Base-by-base conservation (phyloP, 768 basidiomycete species). In the Lentinula guzmanii region DNA sequence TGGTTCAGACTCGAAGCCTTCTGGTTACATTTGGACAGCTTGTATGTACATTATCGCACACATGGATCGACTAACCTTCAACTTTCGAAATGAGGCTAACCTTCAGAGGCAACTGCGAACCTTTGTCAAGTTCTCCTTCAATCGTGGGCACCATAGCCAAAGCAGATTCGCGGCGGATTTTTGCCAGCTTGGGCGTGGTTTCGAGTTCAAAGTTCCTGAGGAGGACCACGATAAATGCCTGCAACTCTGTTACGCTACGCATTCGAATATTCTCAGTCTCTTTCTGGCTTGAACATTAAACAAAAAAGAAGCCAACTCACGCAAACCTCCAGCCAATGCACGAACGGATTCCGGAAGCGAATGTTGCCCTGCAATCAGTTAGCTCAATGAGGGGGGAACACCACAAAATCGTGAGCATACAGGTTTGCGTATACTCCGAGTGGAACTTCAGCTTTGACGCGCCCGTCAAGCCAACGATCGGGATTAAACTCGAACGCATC, bases 161-260 rank as follows among this genome's bases (percentile, higher is more conserved):
- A 35, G 73, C 75, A n/a, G 74, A 67, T 67, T 80, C 78, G 24
- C 76, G 70, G 52, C 78, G 65, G 33, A 81, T 65, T 52, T 62
- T 71, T 60, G 67, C 64, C 1, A 73, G 68, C 58, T 76, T 71
- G n/a, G 74, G 71, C 1, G 77, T 76, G 43, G 70, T 72, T 63
- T 76, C 63, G 63, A 86, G 82, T 64, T 86, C 80, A 64, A 87
- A 84, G 64, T 80, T 75, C 34, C 76, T 69, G 37, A 86, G 61
- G 24, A 84, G 72, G 65, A 85, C 83, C 21, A 82, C 76, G n/a
- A 86, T 66, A 69, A 88, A 85, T 0, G 79, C 76, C 62, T 87
- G 86, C 15, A 86, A 67, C 67, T 88, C 84, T 35, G 77, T 67
- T 0, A 85, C 66, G 3, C 74, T 76, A 63, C 10, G 34, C 18